Percentiles rank a stretch among this genome's conserved stretches.
Evolutionary conservation across 1,139 yeast genomes (phyloP).

Genomic region (Geotrichum aggregatum): DNA sequence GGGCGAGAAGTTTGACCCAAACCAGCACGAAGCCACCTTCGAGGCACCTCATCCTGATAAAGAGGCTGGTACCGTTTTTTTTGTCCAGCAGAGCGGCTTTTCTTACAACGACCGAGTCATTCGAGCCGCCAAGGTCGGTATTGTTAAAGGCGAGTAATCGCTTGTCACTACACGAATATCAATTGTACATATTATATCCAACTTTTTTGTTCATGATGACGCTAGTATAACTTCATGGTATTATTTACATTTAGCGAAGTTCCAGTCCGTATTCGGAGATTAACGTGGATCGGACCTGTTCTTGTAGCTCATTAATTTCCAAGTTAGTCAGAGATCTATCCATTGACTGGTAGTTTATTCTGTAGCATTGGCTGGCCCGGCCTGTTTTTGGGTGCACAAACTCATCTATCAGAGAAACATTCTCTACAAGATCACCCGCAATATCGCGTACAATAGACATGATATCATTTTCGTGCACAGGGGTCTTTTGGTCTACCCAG

Average conservation of each 20-base stretch:
- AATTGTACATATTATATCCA: slow-evolving; percentile 7
- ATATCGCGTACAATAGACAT: slow-evolving; percentile 83
- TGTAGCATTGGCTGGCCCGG: slow-evolving; percentile 73
- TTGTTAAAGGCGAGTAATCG: slow-evolving; percentile 54
- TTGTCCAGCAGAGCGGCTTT: slow-evolving; percentile 88
- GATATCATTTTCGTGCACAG: slow-evolving; percentile 78
- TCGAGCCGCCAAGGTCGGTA: slow-evolving; percentile 95
- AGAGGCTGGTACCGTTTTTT: slow-evolving; percentile 90
- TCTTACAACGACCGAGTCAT: slow-evolving; percentile 80
- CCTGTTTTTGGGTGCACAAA: slow-evolving; percentile 82
- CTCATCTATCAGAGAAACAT: slow-evolving; percentile 73
- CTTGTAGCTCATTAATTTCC: slow-evolving; percentile 71
- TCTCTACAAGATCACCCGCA: slow-evolving; percentile 88
- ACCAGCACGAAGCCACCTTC: slow-evolving; percentile 88
- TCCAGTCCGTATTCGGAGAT: slow-evolving; percentile 53
- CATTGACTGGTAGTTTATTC: slow-evolving; percentile 93
- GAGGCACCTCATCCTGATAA: slow-evolving; percentile 84
- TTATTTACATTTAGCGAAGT: slow-evolving; percentile 45
- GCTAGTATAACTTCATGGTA: slow-evolving; percentile 12
- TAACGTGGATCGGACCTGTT: slow-evolving; percentile 55
- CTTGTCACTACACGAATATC: neutral
- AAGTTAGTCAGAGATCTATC: slow-evolving; percentile 81
- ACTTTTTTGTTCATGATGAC: slow-evolving; percentile 17
- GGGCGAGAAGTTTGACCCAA: slow-evolving; percentile 84
- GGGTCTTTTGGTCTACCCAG: slow-evolving; percentile 58